Evolutionary conservation across 2,329 filamentous ascomycete species (phyloP).

Genomic region (Cladosporium sp.): DNA sequence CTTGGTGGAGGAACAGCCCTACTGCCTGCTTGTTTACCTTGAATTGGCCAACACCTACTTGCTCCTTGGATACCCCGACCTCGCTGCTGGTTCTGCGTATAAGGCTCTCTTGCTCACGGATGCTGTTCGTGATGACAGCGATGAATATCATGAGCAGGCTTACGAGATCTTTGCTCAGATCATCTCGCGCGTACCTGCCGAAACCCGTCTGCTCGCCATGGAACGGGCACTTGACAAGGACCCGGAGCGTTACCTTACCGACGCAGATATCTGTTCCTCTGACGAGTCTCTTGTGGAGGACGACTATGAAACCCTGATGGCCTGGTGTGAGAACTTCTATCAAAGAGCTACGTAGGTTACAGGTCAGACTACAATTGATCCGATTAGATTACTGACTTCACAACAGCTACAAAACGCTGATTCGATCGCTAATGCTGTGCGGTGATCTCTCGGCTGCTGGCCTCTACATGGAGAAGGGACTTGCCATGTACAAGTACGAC

Average conservation of each 20-base stretch:
- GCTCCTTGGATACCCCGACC: slow-evolving; percentile 77
- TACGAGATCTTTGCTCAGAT: slow-evolving; percentile 33
- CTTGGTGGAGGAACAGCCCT: slow-evolving; percentile 13
- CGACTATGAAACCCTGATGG: slow-evolving; percentile 7
- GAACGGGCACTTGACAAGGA: slow-evolving; percentile 4
- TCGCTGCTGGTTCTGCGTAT: slow-evolving; percentile 87
- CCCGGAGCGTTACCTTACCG: slow-evolving; percentile 8
- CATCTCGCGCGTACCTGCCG: slow-evolving; percentile 4
- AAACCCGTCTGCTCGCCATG: slow-evolving; percentile 5
- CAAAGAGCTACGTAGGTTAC: slow-evolving; percentile 1
- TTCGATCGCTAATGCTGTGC: slow-evolving; percentile 8
- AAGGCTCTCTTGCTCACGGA: slow-evolving; percentile 83
- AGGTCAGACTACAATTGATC: neutral
- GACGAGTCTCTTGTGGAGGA: slow-evolving; percentile 6
- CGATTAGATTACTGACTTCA: neutral
- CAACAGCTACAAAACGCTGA: slow-evolving; percentile 3
- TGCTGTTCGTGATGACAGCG: slow-evolving; percentile 70
- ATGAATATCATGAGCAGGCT: slow-evolving; percentile 74
- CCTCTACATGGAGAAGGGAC: slow-evolving; percentile 10
- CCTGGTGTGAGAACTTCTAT: slow-evolving; percentile 11
- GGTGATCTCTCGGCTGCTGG: slow-evolving; percentile 12
- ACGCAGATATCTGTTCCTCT: neutral
- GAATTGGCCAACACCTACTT: slow-evolving; percentile 69
- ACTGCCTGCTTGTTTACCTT: slow-evolving; percentile 23
- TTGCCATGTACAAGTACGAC: slow-evolving; percentile 8